These are phyloP conservation scores for Moelleriella libera DNA, from an alignment of 2,329 filamentous ascomycete species.

Conservation along the genomic window DNA sequence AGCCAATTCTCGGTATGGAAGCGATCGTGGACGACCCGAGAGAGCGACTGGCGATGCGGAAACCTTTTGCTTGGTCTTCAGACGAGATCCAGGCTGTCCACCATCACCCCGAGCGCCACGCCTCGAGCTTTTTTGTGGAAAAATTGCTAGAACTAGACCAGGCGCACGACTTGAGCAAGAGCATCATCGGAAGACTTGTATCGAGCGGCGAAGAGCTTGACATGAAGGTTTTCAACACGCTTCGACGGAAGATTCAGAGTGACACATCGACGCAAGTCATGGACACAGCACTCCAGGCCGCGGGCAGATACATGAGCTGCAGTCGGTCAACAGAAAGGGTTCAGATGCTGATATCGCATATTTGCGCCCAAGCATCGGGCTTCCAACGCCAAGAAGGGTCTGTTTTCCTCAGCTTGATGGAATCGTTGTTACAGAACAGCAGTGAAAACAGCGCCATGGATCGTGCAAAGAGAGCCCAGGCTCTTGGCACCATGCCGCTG, in stretches of 20 bases:
- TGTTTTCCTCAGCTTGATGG: slow-evolving; percentile 32
- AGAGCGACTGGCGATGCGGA: slow-evolving; percentile 22
- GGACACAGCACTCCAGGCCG: slow-evolving; percentile 43
- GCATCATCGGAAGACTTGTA: slow-evolving; percentile 44
- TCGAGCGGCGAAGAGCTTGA: slow-evolving; percentile 36
- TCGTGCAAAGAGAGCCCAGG: slow-evolving; percentile 8
- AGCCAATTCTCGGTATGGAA: slow-evolving; percentile 18
- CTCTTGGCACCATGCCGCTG: slow-evolving; percentile 16
- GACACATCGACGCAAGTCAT: slow-evolving; percentile 25
- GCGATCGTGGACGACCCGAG: slow-evolving; percentile 22
- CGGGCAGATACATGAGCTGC: slow-evolving; percentile 35
- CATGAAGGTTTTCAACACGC: slow-evolving; percentile 32
- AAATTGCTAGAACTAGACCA: slow-evolving; percentile 52
- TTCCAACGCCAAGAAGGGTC: slow-evolving; percentile 33
- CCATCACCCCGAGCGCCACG: slow-evolving; percentile 17
- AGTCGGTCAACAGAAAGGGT: slow-evolving; percentile 20
- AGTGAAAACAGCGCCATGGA: slow-evolving; percentile 13
- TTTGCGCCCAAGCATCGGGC: slow-evolving; percentile 26
- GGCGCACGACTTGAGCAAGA: slow-evolving; percentile 33
- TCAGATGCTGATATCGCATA: slow-evolving; percentile 25
- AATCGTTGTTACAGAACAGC: slow-evolving; percentile 13
- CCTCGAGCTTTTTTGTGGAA: slow-evolving; percentile 42
- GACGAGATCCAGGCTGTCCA: slow-evolving; percentile 32
- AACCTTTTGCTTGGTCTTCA: slow-evolving; percentile 27
- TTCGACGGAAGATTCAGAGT: slow-evolving; percentile 39